phyloP scores from a whole-genome alignment of 306 rosid species.

The Vicia sativa region DNA sequence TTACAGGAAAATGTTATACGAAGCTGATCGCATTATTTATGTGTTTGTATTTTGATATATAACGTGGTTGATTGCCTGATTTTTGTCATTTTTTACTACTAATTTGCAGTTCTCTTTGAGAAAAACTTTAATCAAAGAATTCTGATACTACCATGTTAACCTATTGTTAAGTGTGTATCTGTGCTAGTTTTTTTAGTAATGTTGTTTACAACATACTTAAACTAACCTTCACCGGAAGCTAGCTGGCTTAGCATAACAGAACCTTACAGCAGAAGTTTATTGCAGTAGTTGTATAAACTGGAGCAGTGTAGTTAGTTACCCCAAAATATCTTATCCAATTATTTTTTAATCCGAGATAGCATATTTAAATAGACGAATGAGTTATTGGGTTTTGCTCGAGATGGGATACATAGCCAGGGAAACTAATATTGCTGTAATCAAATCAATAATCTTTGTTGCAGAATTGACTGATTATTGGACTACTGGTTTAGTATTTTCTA shows the following conservation, averaged over 20 bases:
- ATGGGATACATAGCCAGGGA: neutral
- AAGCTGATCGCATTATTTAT: neutral
- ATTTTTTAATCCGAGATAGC: slow-evolving; percentile 4
- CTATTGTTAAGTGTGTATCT: neutral
- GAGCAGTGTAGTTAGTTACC: slow-evolving; percentile 5
- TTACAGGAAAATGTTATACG: neutral
- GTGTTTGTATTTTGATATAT: neutral
- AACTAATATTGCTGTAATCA: slow-evolving; percentile 5
- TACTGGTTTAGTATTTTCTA: neutral
- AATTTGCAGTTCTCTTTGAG: neutral
- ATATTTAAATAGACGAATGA: slow-evolving; percentile 1
- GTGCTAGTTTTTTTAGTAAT: neutral
- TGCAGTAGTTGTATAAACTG: neutral
- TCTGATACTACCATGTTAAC: neutral
- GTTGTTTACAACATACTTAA: neutral
- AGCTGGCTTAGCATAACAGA: neutral
- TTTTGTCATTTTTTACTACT: neutral
- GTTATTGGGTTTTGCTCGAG: slow-evolving; percentile 11
- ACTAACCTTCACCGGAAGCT: slow-evolving; percentile 9
- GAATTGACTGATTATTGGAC: neutral
- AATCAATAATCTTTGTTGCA: neutral
- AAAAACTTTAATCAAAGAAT: neutral
- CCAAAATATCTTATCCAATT: neutral
- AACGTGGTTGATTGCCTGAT: neutral
- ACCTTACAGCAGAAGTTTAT: neutral